Base-by-base conservation (phyloP, 441 rosid genomes). In the Eutrema salsugineum region DNA sequence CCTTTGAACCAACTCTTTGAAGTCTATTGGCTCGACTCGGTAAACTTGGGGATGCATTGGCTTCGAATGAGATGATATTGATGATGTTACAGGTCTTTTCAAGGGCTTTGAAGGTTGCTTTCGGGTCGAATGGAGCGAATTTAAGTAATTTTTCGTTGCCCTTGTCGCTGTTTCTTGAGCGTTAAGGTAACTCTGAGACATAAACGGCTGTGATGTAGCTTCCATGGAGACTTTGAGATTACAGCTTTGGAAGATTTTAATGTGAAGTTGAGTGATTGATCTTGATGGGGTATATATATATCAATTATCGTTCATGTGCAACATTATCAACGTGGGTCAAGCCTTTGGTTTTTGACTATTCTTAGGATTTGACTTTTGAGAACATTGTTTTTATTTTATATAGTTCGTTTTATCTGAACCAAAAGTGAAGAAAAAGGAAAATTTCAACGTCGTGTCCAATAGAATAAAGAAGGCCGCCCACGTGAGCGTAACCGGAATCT, bases 1-100 rank as follows among this genome's bases (percentile, higher is more conserved):
- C 80, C 78, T 67, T 78, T 91, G 97, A 67, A 93, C 98, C 77
- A 89, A 83, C 30, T 85, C 89, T 75, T 84, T 74, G 84, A 93
- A 93, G 80, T 93, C 78, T 0, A 78, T 42, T 19, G 91, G 83
- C 33, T 91, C 89, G 6, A 93, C 98, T 68, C 60, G 77, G 86
- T 88, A 93, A 12, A 91, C 82, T 56, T 69, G 84, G 0, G 91
- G 86, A 12, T 83, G 83, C 36, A 74, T 78, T 15, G 94, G 87
- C 5, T 87, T 87, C 72, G 80, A 64, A 16, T 90, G 97, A 2
- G 68, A 60, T 50, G 47, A 56, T 6, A 36, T 57, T 33, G 65
- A n/a, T 5, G 88, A 83, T 14, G 78, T 77, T 5, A 11, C 20
- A 19, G 89, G 87, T 68, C 86, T 85, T 82, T 83, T 87, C 77